phyloP scores from a whole-genome alignment of 1,284 basidiomycete genomes.

The Cryptococcus hybrid region DNA sequence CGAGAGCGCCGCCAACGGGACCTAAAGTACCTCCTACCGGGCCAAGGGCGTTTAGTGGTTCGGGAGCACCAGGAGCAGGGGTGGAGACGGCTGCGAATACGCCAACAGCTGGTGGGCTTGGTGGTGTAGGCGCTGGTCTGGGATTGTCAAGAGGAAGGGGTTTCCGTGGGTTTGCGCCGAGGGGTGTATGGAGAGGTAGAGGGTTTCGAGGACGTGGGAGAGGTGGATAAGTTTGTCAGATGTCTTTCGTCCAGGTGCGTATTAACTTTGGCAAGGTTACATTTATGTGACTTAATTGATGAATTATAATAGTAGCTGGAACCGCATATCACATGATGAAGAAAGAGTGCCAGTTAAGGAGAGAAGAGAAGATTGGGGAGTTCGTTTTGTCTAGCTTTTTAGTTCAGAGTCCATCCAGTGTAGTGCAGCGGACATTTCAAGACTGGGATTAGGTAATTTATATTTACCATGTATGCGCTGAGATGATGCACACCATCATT shows the following conservation, averaged over 20 bases:
- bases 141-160: constrained; percentile 2
- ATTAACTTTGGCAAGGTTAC: no score
- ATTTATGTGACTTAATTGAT: no score
- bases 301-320: no score
- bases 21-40: constrained; percentile 25
- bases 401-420: no score
- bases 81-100: not conserved
- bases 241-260: no score
- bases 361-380: no score
- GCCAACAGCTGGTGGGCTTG: not conserved
- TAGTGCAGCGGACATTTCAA: no score
- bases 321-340: no score
- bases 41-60: constrained; percentile 1
- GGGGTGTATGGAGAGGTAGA: constrained; percentile 14
- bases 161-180: constrained; percentile 6
- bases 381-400: not conserved
- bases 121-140: constrained; percentile 1
- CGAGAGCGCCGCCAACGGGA: constrained; percentile 14
- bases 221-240: not conserved
- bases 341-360: no score
- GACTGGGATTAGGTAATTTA: no score
- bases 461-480: no score
- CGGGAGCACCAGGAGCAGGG: not conserved
- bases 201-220: constrained; percentile 14
- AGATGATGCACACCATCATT: no score